Conservation (phyloP, 2,329 filamentous ascomycete genomes). For the Graphiopsis chlorocephala region DNA sequence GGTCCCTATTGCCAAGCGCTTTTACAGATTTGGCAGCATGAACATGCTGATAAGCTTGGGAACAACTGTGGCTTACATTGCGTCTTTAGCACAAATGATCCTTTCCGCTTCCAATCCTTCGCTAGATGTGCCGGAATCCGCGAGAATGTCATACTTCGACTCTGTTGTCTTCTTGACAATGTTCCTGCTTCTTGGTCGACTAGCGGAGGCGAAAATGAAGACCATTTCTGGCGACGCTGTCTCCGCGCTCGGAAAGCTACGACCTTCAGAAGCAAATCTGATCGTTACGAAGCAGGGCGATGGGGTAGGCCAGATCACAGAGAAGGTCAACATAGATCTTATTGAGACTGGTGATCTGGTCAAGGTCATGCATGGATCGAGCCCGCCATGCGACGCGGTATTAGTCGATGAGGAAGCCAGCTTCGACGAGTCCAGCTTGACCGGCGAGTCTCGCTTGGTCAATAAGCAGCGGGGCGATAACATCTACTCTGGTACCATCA, state of each 20-base stretch:
- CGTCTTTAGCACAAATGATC: conserved; percentile 73
- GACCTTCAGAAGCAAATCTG: conserved; percentile 73
- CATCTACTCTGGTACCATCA: conserved; percentile 72
- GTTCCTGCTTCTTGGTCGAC: conserved; percentile 72
- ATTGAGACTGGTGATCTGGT: conserved; percentile 59
- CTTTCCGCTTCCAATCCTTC: conserved; percentile 35
- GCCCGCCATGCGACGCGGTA: conserved; percentile 77
- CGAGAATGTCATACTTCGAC: conserved; percentile 67
- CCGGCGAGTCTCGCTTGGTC: conserved; percentile 70
- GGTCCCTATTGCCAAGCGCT: conserved; percentile 69
- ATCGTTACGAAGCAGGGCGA: conserved; percentile 43
- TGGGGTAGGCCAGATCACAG: background rate
- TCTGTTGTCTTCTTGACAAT: conserved; percentile 89
- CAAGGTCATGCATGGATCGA: conserved; percentile 72
- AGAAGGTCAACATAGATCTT: conserved; percentile 61
- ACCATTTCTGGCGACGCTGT: conserved; percentile 86
- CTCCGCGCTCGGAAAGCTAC: conserved; percentile 71
- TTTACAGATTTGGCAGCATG: conserved; percentile 96
- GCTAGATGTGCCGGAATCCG: conserved; percentile 16
- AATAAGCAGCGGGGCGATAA: conserved; percentile 61
- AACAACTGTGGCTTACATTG: conserved; percentile 82
- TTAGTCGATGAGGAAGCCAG: conserved; percentile 56
- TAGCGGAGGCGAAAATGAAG: conserved; percentile 87
- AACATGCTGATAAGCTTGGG: conserved; percentile 89
- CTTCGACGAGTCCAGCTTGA: conserved; percentile 90